Base-by-base conservation (phyloP, 1,284 basidiomycete genomes). In the Sutorius eximius region DNA sequence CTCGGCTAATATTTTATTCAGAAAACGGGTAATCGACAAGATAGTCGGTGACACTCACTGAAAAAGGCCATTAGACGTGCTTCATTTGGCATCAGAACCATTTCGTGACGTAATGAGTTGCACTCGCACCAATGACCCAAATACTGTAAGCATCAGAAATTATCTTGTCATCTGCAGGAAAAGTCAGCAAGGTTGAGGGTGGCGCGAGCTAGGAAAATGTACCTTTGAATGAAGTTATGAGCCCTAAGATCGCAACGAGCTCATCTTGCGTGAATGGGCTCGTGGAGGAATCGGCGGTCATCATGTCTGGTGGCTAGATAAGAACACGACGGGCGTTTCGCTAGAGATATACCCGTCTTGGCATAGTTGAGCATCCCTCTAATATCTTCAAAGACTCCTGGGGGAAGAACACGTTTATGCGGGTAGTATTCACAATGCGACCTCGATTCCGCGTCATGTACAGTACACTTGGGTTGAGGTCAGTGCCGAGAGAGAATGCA, bases 381-480 rank as follows among this genome's bases (percentile, higher is more conserved):
- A 3, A 61, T 52, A 10, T 61, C 50, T 29, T 42, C 53, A 15
- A 65, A 58, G 1, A 41, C 33, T 5, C 12, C 6, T 16, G 38
- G 34, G 0, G 59, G 56, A 45, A 62, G 42, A 9, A 12, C 32
- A 15, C 53, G 49, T 40, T 27, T n/a, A 20, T 65, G 44, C 1
- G 58, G 61, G 5, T 65, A 58, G 43, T 58, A 63, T 51, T 65
- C 58, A 22, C 63, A 63, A 24, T 63, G 61, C 2, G 51, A 46
- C 60, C 63, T 61, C 12, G 13, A 36, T 24, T 43, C 20, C 22
- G 40, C 22, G 30, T 61, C 12, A 63, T 16, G 10, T 15, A 7
- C 0, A 0, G 24, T 27, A 22, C 9, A 13, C 56, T 43, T 47
- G 24, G 12, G 18, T 43, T 10, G 0, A 5, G 5, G n/a, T 67